Percentiles rank a stretch among this genome's conserved stretches.
Conservation (phyloP, 2,329 filamentous ascomycete genomes). For the Cytospora leucostoma region DNA sequence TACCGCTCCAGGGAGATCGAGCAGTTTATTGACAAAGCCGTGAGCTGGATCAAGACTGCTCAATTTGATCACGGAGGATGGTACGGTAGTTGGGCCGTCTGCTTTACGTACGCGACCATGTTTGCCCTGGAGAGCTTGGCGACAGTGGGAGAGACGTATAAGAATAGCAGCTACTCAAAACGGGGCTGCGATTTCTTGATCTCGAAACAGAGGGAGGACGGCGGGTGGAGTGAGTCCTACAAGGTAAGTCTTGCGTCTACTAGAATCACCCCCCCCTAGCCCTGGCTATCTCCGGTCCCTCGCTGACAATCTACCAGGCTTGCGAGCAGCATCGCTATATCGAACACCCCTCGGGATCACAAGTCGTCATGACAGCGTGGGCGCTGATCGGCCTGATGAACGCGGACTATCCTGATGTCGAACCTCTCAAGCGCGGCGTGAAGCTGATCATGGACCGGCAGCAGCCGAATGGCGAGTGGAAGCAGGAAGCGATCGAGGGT, state of each 20-base stretch:
- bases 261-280: not conserved
- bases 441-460: constrained; percentile 83
- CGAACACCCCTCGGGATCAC: constrained; percentile 73
- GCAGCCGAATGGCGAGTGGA: constrained; percentile 87
- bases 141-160: constrained; percentile 79
- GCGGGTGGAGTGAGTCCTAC: constrained; percentile 97
- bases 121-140: constrained; percentile 88
- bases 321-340: constrained; percentile 76
- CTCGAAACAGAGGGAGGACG: constrained; percentile 81
- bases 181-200: constrained; percentile 85
- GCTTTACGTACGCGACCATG: constrained; percentile 96
- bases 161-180: constrained; percentile 68
- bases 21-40: constrained; percentile 69
- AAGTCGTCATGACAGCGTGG: constrained; percentile 96
- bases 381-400: constrained; percentile 80
- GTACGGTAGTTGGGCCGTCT: constrained; percentile 98
- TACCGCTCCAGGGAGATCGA: constrained; percentile 79
- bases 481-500: constrained; percentile 93
- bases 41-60: constrained; percentile 78
- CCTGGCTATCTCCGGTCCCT: not conserved
- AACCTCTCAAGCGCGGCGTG: constrained; percentile 72
- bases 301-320: constrained; percentile 47
- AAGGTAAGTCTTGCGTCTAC: constrained; percentile 47
- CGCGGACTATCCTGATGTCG: constrained; percentile 75
- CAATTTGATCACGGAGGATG: constrained; percentile 86